Conservation (phyloP, 163 green algal species). For the Coccomyxa subellipsoidea region DNA sequence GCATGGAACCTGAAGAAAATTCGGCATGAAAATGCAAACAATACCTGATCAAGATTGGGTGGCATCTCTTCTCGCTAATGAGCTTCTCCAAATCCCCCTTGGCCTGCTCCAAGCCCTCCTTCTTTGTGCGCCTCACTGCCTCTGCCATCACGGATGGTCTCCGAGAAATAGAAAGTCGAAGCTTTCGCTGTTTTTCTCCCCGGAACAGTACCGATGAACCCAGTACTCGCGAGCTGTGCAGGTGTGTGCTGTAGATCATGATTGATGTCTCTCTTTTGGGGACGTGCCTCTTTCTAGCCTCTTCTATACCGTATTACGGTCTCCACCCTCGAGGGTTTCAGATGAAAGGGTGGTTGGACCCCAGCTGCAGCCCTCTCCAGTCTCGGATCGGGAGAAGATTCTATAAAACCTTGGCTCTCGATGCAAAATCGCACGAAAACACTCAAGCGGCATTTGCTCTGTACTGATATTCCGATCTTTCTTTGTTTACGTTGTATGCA, state of each 20-base stretch:
- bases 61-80: slow-evolving; percentile 25
- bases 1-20: not conserved
- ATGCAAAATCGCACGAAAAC: too few species aligned
- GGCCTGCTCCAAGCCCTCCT: slow-evolving; percentile 21
- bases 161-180: not conserved
- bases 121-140: slow-evolving; percentile 17
- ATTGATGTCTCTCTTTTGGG: not conserved
- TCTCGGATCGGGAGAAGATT: too few species aligned
- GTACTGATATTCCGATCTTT: too few species aligned
- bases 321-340: not conserved
- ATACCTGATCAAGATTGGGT: slow-evolving; percentile 21
- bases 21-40: not conserved
- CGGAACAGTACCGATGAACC: not conserved
- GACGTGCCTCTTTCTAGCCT: not conserved
- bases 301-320: not conserved
- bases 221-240: slow-evolving; percentile 1
- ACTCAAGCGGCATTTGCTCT: too few species aligned
- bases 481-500: too few species aligned
- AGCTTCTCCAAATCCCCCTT: slow-evolving; percentile 18
- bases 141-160: not conserved
- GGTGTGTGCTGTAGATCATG: not conserved
- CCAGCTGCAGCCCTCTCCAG: too few species aligned
- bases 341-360: not conserved
- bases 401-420: too few species aligned
- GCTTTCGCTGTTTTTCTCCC: not conserved